These are phyloP conservation scores for Aphanomyces cochlioides DNA, from an alignment of 352 stramenopile genomes.

Conservation along the genomic window DNA sequence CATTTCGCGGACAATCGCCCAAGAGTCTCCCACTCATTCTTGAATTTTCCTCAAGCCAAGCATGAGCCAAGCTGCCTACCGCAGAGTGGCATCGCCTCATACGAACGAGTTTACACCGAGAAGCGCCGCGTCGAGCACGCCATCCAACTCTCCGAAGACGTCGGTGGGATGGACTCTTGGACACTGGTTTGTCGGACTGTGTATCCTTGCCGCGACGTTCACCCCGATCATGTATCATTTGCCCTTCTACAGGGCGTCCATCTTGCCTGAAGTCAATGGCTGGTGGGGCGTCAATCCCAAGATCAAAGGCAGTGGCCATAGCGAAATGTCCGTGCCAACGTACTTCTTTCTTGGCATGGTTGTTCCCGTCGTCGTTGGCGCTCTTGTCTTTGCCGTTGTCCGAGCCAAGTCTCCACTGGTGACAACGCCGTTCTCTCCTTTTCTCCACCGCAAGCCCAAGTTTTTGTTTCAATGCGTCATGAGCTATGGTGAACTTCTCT, in stretches of 20 bases:
- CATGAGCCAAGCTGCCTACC: no score
- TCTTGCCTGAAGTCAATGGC: constrained; percentile 5
- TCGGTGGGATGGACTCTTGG: neutral
- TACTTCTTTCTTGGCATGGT: constrained; percentile 48
- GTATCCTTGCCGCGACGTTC: constrained; percentile 5
- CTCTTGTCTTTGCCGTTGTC: constrained; percentile 44
- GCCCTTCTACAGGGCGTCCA: neutral
- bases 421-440: constrained; percentile 35
- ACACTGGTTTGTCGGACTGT: constrained; percentile 15
- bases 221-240: constrained; percentile 1
- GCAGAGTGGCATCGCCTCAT: no score
- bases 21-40: no score
- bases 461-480: constrained; percentile 35
- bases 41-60: no score
- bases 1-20: no score
- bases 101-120: no score
- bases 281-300: constrained; percentile 29
- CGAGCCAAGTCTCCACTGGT: constrained; percentile 20
- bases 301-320: constrained; percentile 29
- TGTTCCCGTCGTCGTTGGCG: constrained; percentile 39
- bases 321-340: constrained; percentile 49
- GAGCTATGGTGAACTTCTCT: constrained; percentile 65
- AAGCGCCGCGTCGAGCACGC: no score
- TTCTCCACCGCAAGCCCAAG: constrained; percentile 46
- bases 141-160: no score